Evolutionary conservation across 441 rosid genomes (phyloP), one percentile per base, ranked within the genome.

Genomic region (Omphalea diandra): DNA sequence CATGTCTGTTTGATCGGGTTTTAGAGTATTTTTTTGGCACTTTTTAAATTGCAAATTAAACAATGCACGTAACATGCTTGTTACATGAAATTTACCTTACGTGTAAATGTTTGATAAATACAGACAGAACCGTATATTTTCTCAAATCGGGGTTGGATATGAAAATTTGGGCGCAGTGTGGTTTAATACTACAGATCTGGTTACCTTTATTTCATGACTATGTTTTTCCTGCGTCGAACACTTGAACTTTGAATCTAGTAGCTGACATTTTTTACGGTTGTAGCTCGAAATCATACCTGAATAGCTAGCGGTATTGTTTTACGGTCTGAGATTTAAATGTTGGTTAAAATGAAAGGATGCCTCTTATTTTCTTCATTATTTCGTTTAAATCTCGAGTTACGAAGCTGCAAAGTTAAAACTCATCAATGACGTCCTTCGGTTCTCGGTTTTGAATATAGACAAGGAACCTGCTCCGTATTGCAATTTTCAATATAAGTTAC

Each of bases 401-500:
- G 7, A 35, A 10, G 22, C 50, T 62, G 7, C 24, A 12, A 29
- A 29, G 33, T 35, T 65, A 52, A 36, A 36, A 18, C 10, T 60
- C 38, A 15, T 27, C 38, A 50, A 38, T 36, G 10, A 38, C n/a
- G n/a, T n/a, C n/a, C n/a, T n/a, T n/a, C n/a, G n/a, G n/a, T n/a
- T n/a, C n/a, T n/a, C n/a, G n/a, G 17, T 38, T 68, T 64, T 27
- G 27, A 17, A 49, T 60, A 61, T 60, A 61, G 73, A 90, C 97
- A 11, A 84, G 97, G 86, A 93, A 91, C 79, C 72, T 91, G 82
- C 97, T 96, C 18, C 94, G 97, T 15, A 93, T 96, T 57, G 96
- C 97, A 33, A 90, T 91, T 65, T 96, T 96, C 86, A 96, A 96
- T 65, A 91, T 93, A 76, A 96, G 97, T 71, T 96, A 96, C 79